Evolutionary conservation across 305 asterid species (phyloP), one percentile per base, ranked within the genome.

Genomic region (Fraxinus floribunda): DNA sequence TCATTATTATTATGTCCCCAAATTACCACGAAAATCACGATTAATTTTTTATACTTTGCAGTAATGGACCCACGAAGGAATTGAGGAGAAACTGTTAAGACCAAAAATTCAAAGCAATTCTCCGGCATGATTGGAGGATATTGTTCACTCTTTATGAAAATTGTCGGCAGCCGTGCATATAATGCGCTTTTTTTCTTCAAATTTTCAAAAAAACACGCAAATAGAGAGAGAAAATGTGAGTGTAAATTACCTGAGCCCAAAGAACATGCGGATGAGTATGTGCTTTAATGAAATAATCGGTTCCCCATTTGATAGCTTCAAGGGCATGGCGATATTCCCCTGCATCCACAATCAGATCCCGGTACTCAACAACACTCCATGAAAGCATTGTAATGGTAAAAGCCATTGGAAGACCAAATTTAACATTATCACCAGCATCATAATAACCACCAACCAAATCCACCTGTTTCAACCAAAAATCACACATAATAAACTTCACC

Each of bases 371-470:
- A 11, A 93, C 97, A 0, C 96, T 79, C 98, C 97, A 94, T 11
- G 97, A 93, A 70, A 94, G 90, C 93, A 92, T 85, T 46, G 97
- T 92, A 3, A 92, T 66, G 7, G 97, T 94, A 83, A 93, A 94
- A 1, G 98, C 98, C 98, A 94, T 94, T 7, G 97, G 98, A 49
- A 94, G 80, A 16, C 97, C 97, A 52, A 94, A 94, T 75, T 94
- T 94, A 7, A 93, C 98, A 81, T 94, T 94, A 78, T 94, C 97
- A 0, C 98, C 98, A 20, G 98, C 98, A 8, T 95, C 98, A 44
- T 93, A 95, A 85, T 95, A 95, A 0, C 98, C 98, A 60, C 98
- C 98, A 13, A 95, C 98, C 87, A 95, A 89, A 84, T 95, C 98
- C 88, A 92, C 98, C 97, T 93, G 75, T 70, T 70, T 13, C 75